Base-by-base conservation (phyloP, 345 rosid genomes). In the Litchi chinensis region DNA sequence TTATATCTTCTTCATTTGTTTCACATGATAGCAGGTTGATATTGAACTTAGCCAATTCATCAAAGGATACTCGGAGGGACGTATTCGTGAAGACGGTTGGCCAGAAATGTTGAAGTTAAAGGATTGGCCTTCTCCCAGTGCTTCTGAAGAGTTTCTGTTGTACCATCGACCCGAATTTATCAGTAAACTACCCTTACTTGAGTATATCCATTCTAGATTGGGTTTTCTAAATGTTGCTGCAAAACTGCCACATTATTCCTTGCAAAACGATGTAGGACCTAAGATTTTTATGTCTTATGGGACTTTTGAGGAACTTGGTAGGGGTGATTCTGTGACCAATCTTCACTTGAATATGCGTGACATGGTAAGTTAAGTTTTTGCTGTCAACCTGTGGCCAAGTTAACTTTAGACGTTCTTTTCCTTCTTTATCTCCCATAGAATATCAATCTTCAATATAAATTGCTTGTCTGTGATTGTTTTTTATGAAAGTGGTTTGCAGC, bases 191-290 rank as follows among this genome's bases (percentile, higher is more conserved):
- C 99, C 98, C n/a, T 82, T 94, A 64, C 95, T 92, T n/a, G 97
- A 94, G 88, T 94, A 88, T 87, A 92, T 92, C 48, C 98, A 97
- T 84, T 91, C 99, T 54, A 90, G 91, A 72, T 83, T 91, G 91
- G 99, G 99, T 80, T 89, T 97, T 82, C 88, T 97, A 80, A 97
- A 97, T 81, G 94, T 94, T 72, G 98, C 98, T 13, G 98, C 98
- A 76, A 94, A 94, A 84, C 82, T 94, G 86, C 99, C 99, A 75
- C 93, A 94, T 86, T 94, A 92, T 87, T 92, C 98, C 66, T 84
- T 94, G 85, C 98, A 97, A 84, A 94, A 90, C 79, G 99, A 97
- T 85, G 89, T 86, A 13, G 99, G 98, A 75, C 98, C 98, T 77
- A 94, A 93, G 89, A 90, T 94, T 75, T 88, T 80, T 73, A 84